Evolutionary conservation across 2,329 filamentous ascomycete species (phyloP), one percentile per base, ranked within the genome.

Genomic region (Tolypocladium sp.): DNA sequence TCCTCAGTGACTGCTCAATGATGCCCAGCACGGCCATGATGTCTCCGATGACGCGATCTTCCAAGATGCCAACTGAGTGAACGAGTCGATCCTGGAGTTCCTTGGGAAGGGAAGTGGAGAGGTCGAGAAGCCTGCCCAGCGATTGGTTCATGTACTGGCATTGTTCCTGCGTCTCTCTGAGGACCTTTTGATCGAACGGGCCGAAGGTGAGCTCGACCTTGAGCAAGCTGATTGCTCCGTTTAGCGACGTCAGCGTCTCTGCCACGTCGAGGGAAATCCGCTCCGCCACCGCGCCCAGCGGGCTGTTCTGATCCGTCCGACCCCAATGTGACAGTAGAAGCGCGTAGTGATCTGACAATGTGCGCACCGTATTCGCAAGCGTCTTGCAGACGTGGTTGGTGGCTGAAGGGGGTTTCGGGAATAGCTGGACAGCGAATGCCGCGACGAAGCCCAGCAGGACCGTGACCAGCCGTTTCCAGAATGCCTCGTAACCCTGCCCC

Each of bases 1-100:
- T 80, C 25, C 76, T 73, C 17, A 82, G 64, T 2, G 77, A 68
- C 56, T 80, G 77, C 55, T 80, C 77, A 8, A 79, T 65, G 3
- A 81, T 72, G 1, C 68, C 70, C 1, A 82, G 64, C 2, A 81
- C 77, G 1, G 77, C 77, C 79, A 82, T 82, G 56, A 79, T 62
- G 35, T 81, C 79, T 4, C 76, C 78, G 12, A 82, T 75, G n/a
- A 69, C 69, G 1, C 69, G 67, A 20, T 79, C 73, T 37, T 79
- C 74, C 0, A 76, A 63, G 1, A 80, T 65, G 1, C 79, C 78
- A 0, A 70, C 69, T 0, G 69, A 65, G 0, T 63, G 68, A 0
- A 71, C 67, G 0, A 82, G 69, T 0, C 76, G 73, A 2, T 66
- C 63, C 49, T 78, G 78, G 2, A 79, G 69, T 1, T 74, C 63